These are phyloP conservation scores for Entonaema liquescens DNA, from an alignment of 495 filamentous ascomycete genomes.

Conservation along the genomic window DNA sequence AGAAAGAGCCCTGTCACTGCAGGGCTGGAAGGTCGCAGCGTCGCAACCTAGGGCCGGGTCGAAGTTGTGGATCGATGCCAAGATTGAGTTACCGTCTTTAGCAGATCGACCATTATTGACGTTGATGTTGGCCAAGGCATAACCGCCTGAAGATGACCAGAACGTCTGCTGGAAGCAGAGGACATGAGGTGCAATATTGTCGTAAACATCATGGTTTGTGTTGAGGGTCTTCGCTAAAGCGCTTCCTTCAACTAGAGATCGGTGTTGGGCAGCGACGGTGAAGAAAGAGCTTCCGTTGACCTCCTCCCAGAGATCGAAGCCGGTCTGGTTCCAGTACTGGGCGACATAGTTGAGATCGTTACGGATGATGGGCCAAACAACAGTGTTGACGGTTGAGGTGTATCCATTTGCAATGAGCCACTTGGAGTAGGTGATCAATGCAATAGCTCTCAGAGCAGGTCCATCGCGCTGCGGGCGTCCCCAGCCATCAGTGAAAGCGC, in stretches of 20 bases:
- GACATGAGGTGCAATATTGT: constrained; percentile 65
- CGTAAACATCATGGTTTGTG: constrained; percentile 56
- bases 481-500: constrained; percentile 70
- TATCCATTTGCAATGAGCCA: constrained; percentile 61
- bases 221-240: constrained; percentile 61
- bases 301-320: constrained; percentile 80
- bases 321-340: constrained; percentile 75
- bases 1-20: constrained; percentile 66
- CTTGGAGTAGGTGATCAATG: constrained; percentile 58
- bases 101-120: constrained; percentile 61
- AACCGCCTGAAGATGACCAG: constrained; percentile 65
- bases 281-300: constrained; percentile 70
- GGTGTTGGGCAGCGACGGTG: constrained; percentile 52
- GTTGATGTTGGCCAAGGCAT: constrained; percentile 65
- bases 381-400: constrained; percentile 46
- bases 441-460: constrained; percentile 72
- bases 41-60: constrained; percentile 68
- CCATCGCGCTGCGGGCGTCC: constrained; percentile 78
- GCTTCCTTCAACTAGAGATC: constrained; percentile 69
- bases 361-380: constrained; percentile 69
- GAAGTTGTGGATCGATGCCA: constrained; percentile 71
- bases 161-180: constrained; percentile 70
- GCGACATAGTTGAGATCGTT: constrained; percentile 76
- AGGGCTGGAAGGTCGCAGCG: constrained; percentile 68
- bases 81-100: constrained; percentile 69